Conservation (phyloP, 2,329 filamentous ascomycete genomes). For the Sphaerulina vaccinii region DNA sequence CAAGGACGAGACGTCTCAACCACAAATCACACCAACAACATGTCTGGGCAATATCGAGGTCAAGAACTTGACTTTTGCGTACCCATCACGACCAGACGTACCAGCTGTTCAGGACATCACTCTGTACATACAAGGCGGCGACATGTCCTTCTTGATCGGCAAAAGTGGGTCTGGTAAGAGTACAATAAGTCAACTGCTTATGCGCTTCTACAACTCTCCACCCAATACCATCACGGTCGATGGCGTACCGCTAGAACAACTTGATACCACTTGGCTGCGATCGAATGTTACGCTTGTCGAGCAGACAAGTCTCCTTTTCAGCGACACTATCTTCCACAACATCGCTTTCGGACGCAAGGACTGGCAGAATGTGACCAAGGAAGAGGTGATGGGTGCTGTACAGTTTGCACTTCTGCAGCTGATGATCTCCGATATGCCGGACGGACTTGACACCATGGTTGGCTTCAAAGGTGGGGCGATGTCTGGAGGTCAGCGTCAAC, state of each 20-base stretch:
- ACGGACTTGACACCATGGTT: conserved; percentile 70
- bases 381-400: conserved; percentile 62
- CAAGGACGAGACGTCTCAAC: conserved; percentile 16
- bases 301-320: conserved; percentile 77
- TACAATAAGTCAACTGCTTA: conserved; percentile 76
- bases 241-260: conserved; percentile 56
- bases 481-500: conserved; percentile 82
- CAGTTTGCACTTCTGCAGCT: conserved; percentile 67
- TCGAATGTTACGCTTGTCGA: conserved; percentile 78
- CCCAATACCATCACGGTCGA: conserved; percentile 70
- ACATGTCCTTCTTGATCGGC: conserved; percentile 79
- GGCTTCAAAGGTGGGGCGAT: conserved; percentile 68
- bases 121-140: conserved; percentile 69
- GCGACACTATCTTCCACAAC: conserved; percentile 75
- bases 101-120: conserved; percentile 60
- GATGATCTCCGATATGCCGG: conserved; percentile 64
- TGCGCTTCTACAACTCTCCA: conserved; percentile 70
- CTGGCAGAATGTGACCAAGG: conserved; percentile 49
- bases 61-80: conserved; percentile 60
- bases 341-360: conserved; percentile 67
- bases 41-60: conserved; percentile 70
- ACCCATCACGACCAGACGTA: conserved; percentile 66
- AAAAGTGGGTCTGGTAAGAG: conserved; percentile 90
- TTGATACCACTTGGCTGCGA: conserved; percentile 72
- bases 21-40: conserved; percentile 29